Base-by-base conservation (phyloP, 768 basidiomycete genomes). In the Tylopilus intermedius region DNA sequence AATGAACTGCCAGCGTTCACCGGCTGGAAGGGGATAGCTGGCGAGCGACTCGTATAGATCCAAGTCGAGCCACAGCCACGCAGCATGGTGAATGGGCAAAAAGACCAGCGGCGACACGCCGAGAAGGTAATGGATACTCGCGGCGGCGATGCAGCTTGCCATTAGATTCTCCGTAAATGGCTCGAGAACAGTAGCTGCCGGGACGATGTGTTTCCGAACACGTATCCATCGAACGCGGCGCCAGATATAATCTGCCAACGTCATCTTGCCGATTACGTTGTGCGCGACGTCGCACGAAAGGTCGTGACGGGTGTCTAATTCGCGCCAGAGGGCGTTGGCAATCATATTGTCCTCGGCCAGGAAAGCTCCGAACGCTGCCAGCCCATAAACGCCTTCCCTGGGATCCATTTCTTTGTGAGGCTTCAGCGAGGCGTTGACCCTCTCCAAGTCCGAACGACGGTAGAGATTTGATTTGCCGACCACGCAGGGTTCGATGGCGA, bases 301-400 rank as follows among this genome's bases (percentile, higher is more conserved):
- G 52, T 91, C 86, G 65, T 99, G 96, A 43, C 89, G 79, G 33
- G 92, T 74, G 33, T 82, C 86, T 3, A 97, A 77, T 67, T 98
- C 91, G 66, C 97, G 91, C 96, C 94, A 97, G 11, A 99, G 73
- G 1, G 90, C 82, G 44, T 82, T 76, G 15, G 85, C 96, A 52
- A 99, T 95, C 90, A 91, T 95, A 72, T 97, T 97, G 73, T 99
- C 96, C 70, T 99, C 96, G 0, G 96, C 95, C 40, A 98, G 79
- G 71, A 87, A 98, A 11, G 86, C 82, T 0, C 86, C 87, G 57
- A 97, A 97, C 0, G 82, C 86, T 8, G 81, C 76, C 22, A 99
- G 76, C 1, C 94, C 94, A 47, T 47, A 52, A 10, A 60, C 58
- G 21, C 61, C 58, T 35, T 70, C 56, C 22, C 60, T 38, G 47